Evolutionary conservation across 179 eudicot species (phyloP).

Genomic region (Gypsophila paniculata): DNA sequence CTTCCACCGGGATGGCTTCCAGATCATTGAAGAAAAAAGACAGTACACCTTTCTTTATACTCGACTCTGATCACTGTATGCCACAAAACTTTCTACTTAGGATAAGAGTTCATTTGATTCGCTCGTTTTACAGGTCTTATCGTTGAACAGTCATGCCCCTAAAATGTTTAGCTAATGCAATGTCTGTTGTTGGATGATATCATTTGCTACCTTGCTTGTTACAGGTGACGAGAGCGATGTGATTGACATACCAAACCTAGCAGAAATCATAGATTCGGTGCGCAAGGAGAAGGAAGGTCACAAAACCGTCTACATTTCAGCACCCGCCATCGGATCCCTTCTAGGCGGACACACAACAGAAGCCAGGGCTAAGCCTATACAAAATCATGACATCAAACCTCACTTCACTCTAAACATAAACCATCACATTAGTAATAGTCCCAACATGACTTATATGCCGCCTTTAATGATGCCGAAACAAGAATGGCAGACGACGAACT

Average conservation of each 20-base stretch:
- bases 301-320: slow-evolving; percentile 34
- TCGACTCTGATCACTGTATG: slow-evolving; percentile 40
- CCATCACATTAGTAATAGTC: slow-evolving; percentile 13
- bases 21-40: slow-evolving; percentile 26
- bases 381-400: slow-evolving; percentile 17
- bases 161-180: not conserved
- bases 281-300: slow-evolving; percentile 25
- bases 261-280: slow-evolving; percentile 39
- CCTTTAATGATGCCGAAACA: not conserved
- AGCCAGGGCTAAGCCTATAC: slow-evolving; percentile 13
- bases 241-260: slow-evolving; percentile 29
- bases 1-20: slow-evolving; percentile 19
- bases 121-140: not conserved
- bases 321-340: slow-evolving; percentile 39
- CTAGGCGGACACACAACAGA: slow-evolving; percentile 26
- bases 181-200: not conserved
- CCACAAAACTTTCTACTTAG: not conserved
- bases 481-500: slow-evolving; percentile 6
- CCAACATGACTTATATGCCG: slow-evolving; percentile 14
- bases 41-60: slow-evolving; percentile 34
- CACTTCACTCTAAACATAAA: slow-evolving; percentile 15
- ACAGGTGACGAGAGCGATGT: slow-evolving; percentile 30
- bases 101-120: not conserved
- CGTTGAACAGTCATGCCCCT: not conserved
- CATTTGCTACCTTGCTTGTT: slow-evolving; percentile 5